Percentiles rank a stretch among this genome's conserved stretches.
Conservation (phyloP, 2,329 filamentous ascomycete species). For the Nannizzia gypsea region DNA sequence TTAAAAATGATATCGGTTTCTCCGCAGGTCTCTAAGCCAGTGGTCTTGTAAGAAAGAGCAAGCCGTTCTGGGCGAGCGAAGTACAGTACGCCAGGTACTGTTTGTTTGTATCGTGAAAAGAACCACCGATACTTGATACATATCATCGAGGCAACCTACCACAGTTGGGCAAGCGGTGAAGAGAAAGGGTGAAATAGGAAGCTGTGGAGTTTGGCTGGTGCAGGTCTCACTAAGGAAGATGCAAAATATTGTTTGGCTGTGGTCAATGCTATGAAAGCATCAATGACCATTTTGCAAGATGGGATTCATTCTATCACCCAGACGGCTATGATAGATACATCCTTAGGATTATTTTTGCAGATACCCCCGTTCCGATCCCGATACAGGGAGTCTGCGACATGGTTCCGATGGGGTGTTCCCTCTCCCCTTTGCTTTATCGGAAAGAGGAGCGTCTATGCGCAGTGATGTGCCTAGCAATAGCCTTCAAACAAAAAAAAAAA, state of each 20-base stretch:
- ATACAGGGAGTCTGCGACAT: constrained; percentile 2
- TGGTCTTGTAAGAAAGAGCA: constrained; percentile 13
- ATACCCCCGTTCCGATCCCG: neutral
- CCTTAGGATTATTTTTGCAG: neutral
- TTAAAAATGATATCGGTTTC: neutral
- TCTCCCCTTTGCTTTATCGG: neutral
- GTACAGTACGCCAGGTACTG: constrained; percentile 6
- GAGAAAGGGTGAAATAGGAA: constrained; percentile 6
- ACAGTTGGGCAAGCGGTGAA: constrained; percentile 14
- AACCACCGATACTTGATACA: constrained; percentile 10
- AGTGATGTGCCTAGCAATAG: neutral
- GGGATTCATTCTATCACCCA: neutral
- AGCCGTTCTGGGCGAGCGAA: constrained; percentile 5
- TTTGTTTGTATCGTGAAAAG: constrained; percentile 13
- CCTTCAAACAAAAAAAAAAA: constrained; percentile 6
- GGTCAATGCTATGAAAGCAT: neutral
- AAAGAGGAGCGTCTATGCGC: neutral
- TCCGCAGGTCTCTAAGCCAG: constrained; percentile 1
- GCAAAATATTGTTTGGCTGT: neutral
- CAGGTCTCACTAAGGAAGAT: constrained; percentile 11
- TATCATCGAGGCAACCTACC: constrained; percentile 13
- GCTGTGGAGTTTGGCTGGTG: constrained; percentile 6
- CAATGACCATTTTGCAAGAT: neutral
- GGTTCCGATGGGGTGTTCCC: constrained; percentile 4
- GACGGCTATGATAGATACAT: neutral